Evolutionary conservation across 768 basidiomycete species (phyloP), one percentile per base, ranked within the genome.

Genomic region (Lyophyllum decastes): DNA sequence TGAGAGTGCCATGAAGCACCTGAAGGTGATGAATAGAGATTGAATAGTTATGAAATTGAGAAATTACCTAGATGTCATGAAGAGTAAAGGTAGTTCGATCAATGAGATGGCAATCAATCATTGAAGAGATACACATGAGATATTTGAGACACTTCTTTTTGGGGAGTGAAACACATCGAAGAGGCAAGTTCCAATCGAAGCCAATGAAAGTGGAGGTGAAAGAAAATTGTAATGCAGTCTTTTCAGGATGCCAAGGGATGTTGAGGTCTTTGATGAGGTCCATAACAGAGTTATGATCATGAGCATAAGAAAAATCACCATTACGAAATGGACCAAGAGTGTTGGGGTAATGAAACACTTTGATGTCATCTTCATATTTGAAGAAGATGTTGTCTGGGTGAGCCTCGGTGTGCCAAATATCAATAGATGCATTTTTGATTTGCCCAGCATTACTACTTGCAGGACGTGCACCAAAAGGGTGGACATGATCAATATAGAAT

Each of bases 351-450:
- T 65, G 59, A n/a, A 70, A 67, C 40, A 64, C 57, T n/a, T 53
- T 54, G 46, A 67, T 69, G 44, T 74, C 70, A 50, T 73, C 72
- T 1, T 67, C 72, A 64, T 66, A 73, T 49, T 73, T 74, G 14
- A 60, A 22, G 9, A 54, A 11, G 2, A 27, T 8, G 27, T 26
- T 21, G 3, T 45, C 35, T 5, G 64, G 41, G 2, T 57, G 63
- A 12, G 24, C 16, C 35, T 70, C 53, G 2, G 56, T 60, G 6
- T 54, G 26, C 67, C 65, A 71, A 5, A 73, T 70, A n/a, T 63
- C 64, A 2, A 65, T 34, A 4, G 63, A 48, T 0, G 67, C 68
- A 52, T 70, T 60, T 3, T 64, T 66, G n/a, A 71, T 58, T 38
- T 62, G 53, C 10, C 74, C 69, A 10, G 61, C 61, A 30, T 68